phyloP scores from a whole-genome alignment of 352 stramenopile species.

The Globisporangium yorkense region DNA sequence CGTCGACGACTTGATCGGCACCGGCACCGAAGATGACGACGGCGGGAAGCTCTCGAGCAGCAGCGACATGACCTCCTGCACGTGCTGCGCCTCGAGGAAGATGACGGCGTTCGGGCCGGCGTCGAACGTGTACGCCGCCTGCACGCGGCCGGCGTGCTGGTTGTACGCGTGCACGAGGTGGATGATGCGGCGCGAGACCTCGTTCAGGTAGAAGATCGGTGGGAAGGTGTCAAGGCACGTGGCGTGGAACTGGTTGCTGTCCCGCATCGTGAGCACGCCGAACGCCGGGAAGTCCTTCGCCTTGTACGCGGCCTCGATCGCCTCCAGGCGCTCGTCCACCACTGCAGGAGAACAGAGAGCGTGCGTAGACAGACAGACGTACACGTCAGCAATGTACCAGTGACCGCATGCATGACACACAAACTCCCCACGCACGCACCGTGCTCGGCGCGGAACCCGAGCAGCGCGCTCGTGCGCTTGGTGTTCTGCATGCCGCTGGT shows the following conservation, averaged over 20 bases:
- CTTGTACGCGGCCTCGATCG: constrained; percentile 89
- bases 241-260: constrained; percentile 98
- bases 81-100: constrained; percentile 73
- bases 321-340: constrained; percentile 78
- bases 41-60: constrained; percentile 48
- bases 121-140: constrained; percentile 98
- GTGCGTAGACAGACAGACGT: background rate
- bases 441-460: constrained; percentile 78
- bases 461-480: constrained; percentile 90
- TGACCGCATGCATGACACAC: background rate
- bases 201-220: constrained; percentile 99
- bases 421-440: constrained; percentile 3
- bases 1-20: constrained; percentile 33
- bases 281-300: constrained; percentile 94
- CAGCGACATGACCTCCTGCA: constrained; percentile 52
- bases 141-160: constrained; percentile 45
- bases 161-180: constrained; percentile 95
- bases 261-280: constrained; percentile 96
- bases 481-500: constrained; percentile 95
- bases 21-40: constrained; percentile 14
- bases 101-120: constrained; percentile 98
- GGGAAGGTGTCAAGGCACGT: constrained; percentile 97
- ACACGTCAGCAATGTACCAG: background rate
- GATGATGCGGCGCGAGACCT: constrained; percentile 80
- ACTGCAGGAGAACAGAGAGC: constrained; percentile 20